Evolutionary conservation across 768 basidiomycete species (phyloP), one percentile per base, ranked within the genome.

Genomic region (Boletus huronensis): DNA sequence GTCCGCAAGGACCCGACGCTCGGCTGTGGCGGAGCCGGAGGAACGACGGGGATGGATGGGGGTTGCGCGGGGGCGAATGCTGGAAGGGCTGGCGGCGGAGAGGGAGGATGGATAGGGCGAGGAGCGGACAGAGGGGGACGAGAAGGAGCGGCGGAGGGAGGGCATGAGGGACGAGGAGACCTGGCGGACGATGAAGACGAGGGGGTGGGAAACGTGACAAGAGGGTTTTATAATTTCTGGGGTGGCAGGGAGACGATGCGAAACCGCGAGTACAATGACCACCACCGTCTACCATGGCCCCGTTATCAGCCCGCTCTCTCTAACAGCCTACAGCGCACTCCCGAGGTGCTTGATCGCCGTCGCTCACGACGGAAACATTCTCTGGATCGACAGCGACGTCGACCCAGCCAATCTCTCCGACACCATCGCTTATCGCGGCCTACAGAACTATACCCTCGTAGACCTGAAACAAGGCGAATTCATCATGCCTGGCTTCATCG

Each of bases 401-500:
- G 69, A 66, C 29, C 63, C 71, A 13, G 68, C 75, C 44, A 65
- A 67, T 47, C 61, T 90, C 8, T 78, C 78, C 65, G 75, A 82
- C 19, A 72, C 74, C 3, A 68, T 89, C 44, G 74, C 75, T 0
- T 68, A 71, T 41, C 80, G 83, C 57, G 87, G 83, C n/a, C 64
- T 74, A 19, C 42, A 66, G 2, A 5, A 11, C 35, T 58, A 60
- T 49, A 50, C 61, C 35, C 63, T 83, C 5, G 64, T 79, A 9
- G 52, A 53, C n/a, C 64, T 85, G 44, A 69, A 68, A 11, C 69
- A 76, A 3, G 82, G 82, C 16, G 77, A 85, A 58, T 94, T 93
- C 65, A 63, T 96, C 52, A 82, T 92, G 64, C 94, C 94, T 6
- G 94, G 94, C 4, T 83, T 96, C 68, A 75, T 95, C 50, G 94